Percentiles rank a stretch among this genome's conserved stretches.
These are phyloP conservation scores for Ustilago sp. DNA, from an alignment of 1,284 basidiomycete species.

Conservation along the genomic window DNA sequence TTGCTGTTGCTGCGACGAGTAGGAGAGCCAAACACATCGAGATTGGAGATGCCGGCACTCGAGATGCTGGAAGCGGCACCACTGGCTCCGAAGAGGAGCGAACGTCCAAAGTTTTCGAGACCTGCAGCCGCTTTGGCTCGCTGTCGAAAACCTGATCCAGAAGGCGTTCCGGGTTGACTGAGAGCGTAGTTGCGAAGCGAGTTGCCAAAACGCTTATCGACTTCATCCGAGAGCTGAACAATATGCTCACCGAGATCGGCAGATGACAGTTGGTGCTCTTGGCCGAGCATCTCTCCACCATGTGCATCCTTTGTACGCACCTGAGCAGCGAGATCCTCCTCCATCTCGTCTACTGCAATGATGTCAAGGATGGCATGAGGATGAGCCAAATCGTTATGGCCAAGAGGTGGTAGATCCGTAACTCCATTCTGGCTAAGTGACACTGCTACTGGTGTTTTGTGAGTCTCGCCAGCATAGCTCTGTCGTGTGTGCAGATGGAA, in stretches of 20 bases:
- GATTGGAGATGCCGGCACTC: slow-evolving; percentile 38
- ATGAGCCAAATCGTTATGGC: slow-evolving; percentile 36
- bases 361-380: slow-evolving; percentile 57
- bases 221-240: slow-evolving; percentile 37
- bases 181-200: slow-evolving; percentile 14
- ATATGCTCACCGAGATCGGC: slow-evolving; percentile 41
- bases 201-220: slow-evolving; percentile 37
- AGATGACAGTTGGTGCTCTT: slow-evolving; percentile 32
- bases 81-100: slow-evolving; percentile 50
- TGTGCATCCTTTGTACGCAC: slow-evolving; percentile 41
- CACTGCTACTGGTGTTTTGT: slow-evolving; percentile 42
- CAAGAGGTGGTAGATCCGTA: slow-evolving; percentile 5
- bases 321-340: slow-evolving; percentile 40
- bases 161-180: slow-evolving; percentile 36
- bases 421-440: slow-evolving; percentile 3
- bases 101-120: slow-evolving; percentile 56
- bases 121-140: slow-evolving; percentile 55
- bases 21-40: slow-evolving; percentile 58
- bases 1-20: slow-evolving; percentile 54
- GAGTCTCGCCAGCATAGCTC: slow-evolving; percentile 39
- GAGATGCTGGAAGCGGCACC: slow-evolving; percentile 40
- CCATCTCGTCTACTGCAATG: slow-evolving; percentile 47
- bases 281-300: slow-evolving; percentile 22
- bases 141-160: slow-evolving; percentile 46
- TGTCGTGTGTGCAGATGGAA: slow-evolving; percentile 56